phyloP scores from a whole-genome alignment of 257 asterid species.

The Paraleonurus japonicus region DNA sequence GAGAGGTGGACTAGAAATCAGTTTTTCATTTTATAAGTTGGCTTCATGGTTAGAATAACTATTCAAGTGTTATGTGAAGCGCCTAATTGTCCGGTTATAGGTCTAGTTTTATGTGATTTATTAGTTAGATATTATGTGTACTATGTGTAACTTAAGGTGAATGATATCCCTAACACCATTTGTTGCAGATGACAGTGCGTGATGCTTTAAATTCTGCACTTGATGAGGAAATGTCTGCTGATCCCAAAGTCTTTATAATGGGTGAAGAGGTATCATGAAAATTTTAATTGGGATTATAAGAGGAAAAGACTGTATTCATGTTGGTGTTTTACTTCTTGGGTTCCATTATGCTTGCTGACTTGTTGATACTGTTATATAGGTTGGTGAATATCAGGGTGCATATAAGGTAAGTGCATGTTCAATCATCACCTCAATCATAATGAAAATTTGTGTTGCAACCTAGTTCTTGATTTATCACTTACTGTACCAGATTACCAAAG shows the following conservation, averaged over 20 bases:
- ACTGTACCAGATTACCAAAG: conserved; percentile 68
- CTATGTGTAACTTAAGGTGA: conserved; percentile 15
- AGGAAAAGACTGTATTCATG: neutral
- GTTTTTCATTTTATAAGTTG: neutral
- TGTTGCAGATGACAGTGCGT: conserved; percentile 82
- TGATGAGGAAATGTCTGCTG: conserved; percentile 99
- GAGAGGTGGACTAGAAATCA: neutral
- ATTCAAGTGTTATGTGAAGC: neutral
- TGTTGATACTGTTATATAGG: conserved; percentile 46
- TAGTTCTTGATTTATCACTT: conserved; percentile 11
- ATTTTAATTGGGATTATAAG: conserved; percentile 17
- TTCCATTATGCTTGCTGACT: conserved; percentile 19
- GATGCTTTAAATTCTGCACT: conserved; percentile 93
- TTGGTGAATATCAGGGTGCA: conserved; percentile 98
- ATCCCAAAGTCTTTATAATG: conserved; percentile 81
- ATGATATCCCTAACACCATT: neutral
- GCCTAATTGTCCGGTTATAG: neutral
- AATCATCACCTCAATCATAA: conserved; percentile 1
- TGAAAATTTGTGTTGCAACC: neutral
- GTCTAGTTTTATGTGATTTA: neutral
- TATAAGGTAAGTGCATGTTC: conserved; percentile 65
- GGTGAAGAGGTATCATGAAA: conserved; percentile 81
- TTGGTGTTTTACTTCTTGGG: conserved; percentile 2
- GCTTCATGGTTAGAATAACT: neutral
- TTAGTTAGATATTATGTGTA: neutral